These are phyloP conservation scores for Eucalyptus fibrosa DNA, from an alignment of 345 rosid species.

Conservation along the genomic window DNA sequence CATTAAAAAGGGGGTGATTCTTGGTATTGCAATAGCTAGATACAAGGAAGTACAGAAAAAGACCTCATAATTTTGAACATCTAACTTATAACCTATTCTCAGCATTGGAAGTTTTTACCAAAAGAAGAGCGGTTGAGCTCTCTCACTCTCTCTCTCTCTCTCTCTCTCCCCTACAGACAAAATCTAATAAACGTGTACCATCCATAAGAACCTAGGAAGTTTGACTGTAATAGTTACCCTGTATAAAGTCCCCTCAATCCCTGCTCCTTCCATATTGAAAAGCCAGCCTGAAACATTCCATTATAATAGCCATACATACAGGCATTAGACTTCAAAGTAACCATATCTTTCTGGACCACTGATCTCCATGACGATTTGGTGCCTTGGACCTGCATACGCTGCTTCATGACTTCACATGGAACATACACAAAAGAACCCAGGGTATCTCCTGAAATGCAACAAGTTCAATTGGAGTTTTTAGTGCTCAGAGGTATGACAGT, in stretches of 20 bases:
- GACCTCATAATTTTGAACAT: background rate
- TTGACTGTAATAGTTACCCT: slow-evolving; percentile 33
- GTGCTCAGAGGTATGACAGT: background rate
- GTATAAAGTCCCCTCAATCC: slow-evolving; percentile 81
- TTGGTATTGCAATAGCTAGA: background rate
- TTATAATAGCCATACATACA: slow-evolving; percentile 67
- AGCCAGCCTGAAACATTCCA: slow-evolving; percentile 84
- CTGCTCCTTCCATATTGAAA: slow-evolving; percentile 78
- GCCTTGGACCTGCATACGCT: slow-evolving; percentile 98
- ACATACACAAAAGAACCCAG: slow-evolving; percentile 89
- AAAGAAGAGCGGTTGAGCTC: background rate
- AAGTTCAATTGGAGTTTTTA: background rate
- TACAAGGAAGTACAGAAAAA: background rate
- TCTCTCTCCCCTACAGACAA: too few species aligned
- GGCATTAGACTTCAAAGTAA: slow-evolving; percentile 26
- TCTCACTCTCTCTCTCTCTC: too few species aligned
- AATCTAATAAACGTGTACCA: background rate
- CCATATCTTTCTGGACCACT: slow-evolving; percentile 20
- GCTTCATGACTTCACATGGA: slow-evolving; percentile 97
- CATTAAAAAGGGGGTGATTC: background rate
- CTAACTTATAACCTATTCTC: background rate
- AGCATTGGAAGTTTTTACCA: background rate
- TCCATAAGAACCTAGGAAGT: background rate
- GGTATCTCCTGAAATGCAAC: slow-evolving; percentile 67
- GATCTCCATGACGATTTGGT: slow-evolving; percentile 66